Base-by-base conservation (phyloP, 2,329 filamentous ascomycete genomes). In the Penicillium polonicum region DNA sequence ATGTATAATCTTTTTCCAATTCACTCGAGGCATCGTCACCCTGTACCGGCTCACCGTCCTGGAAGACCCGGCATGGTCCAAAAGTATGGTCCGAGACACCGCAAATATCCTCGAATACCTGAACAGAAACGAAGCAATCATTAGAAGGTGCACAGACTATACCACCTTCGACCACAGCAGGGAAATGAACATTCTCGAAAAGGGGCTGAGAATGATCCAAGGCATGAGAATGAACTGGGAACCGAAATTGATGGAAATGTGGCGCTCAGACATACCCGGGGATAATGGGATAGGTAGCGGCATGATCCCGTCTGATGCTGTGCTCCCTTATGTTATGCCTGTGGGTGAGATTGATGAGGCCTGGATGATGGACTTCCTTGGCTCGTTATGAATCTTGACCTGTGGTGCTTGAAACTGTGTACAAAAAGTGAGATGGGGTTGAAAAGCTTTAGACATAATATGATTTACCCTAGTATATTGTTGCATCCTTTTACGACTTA, bases 401-500 rank as follows among this genome's bases (percentile, higher is more conserved):
- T 23, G n/a, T 29, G 38, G 27, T 19, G 12, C 10, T 31, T n/a
- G 36, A n/a, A 35, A 19, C 13, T 13, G 3, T 35, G 23, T 3
- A 3, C 15, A 50, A 23, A 5, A 12, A 25, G 4, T 27, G n/a
- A 31, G 23, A 29, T 17, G 15, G n/a, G 12, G 9, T 5, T 10
- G 8, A 31, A 38, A 17, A 27, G 19, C 9, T 17, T 35, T 41
- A 29, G 4, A 7, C 36, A 29, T 29, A 29, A 29, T 10, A 29
- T 29, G 4, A 39, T 29, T 19, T 29, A 39, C 4, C 6, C 7
- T 4, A 4, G 10, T 2, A 15, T n/a, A 25, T 9, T 13, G 21
- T 36, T 4, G 19, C 7, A 21, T 17, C 6, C 21, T 25, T 71
- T 81, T 35, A 76, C 77, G 70, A 68, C 71, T 21, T 69, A 76